Percentiles rank a stretch among this genome's conserved stretches.
phyloP scores from a whole-genome alignment of 1,284 basidiomycete genomes.

The Ganoderma boninense region DNA sequence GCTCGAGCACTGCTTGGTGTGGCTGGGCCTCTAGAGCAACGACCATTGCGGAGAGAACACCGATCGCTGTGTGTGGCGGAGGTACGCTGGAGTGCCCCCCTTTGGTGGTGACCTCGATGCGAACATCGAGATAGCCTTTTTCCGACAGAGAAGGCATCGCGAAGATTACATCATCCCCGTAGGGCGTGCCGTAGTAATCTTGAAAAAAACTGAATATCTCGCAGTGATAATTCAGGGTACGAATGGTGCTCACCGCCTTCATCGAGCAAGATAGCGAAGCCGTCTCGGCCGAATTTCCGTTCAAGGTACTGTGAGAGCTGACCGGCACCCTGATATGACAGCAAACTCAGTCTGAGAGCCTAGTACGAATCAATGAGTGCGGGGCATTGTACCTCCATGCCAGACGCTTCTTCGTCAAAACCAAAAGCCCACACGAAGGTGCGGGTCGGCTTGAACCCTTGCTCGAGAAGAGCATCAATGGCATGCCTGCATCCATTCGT shows the following conservation, averaged over 20 bases:
- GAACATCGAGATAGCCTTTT: constrained; percentile 70
- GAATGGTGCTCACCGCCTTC: constrained; percentile 49
- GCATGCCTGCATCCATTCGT: constrained; percentile 47
- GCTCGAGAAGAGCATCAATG: constrained; percentile 59
- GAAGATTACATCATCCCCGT: constrained; percentile 48
- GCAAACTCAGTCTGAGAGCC: background rate
- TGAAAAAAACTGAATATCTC: constrained; percentile 12
- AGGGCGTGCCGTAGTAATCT: constrained; percentile 44
- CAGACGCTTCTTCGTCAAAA: constrained; percentile 73
- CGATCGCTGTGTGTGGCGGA: constrained; percentile 64
- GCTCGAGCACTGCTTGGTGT: constrained; percentile 44
- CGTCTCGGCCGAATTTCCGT: constrained; percentile 57
- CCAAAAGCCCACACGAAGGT: constrained; percentile 71
- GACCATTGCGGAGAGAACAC: constrained; percentile 58
- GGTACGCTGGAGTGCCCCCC: constrained; percentile 77
- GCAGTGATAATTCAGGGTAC: background rate
- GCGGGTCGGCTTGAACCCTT: constrained; percentile 59
- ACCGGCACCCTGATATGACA: constrained; percentile 53
- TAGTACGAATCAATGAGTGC: background rate
- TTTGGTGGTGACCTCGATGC: constrained; percentile 54
- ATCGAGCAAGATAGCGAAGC: constrained; percentile 62
- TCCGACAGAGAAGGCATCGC: constrained; percentile 63
- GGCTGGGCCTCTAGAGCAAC: constrained; percentile 58
- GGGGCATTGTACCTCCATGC: constrained; percentile 48
- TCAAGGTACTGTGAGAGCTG: constrained; percentile 55